Evolutionary conservation across 768 basidiomycete genomes (phyloP).

Genomic region (Cubamyces lactineus): DNA sequence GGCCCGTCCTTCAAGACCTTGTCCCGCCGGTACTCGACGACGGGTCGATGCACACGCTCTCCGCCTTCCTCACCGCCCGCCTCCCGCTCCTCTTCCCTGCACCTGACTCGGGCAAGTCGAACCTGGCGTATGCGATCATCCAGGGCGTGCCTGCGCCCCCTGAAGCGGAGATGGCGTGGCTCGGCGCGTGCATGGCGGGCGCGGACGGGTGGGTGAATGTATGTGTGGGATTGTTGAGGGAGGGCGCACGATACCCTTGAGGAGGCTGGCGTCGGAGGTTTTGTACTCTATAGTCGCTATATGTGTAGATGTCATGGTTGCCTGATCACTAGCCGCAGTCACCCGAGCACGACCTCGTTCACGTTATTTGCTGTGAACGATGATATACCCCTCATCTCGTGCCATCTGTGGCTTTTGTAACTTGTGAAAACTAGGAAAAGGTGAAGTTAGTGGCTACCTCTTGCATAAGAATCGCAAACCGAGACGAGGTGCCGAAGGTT

Average conservation of each 20-base stretch:
- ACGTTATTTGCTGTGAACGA: too few relatives aligned
- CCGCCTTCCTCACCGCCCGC: constrained; percentile 66
- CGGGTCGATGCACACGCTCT: constrained; percentile 73
- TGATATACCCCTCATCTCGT: too few relatives aligned
- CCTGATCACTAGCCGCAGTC: too few relatives aligned
- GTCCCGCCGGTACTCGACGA: constrained; percentile 79
- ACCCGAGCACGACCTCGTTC: too few relatives aligned
- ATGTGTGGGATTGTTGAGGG: constrained; percentile 60
- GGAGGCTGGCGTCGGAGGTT: not conserved
- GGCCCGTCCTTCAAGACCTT: constrained; percentile 89
- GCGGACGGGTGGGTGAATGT: constrained; percentile 96
- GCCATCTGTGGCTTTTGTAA: too few relatives aligned
- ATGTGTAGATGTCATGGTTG: not conserved
- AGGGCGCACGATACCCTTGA: constrained; percentile 22
- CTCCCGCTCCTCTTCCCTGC: constrained; percentile 81
- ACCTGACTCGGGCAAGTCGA: constrained; percentile 31
- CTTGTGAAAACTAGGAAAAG: too few relatives aligned
- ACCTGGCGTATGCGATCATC: constrained; percentile 76
- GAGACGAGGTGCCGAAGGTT: too few relatives aligned
- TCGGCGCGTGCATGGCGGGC: constrained; percentile 89
- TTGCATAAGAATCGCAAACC: too few relatives aligned
- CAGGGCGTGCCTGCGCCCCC: constrained; percentile 85
- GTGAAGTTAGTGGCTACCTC: too few relatives aligned
- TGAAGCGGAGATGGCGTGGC: constrained; percentile 91
- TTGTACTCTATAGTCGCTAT: not conserved